Evolutionary conservation across 1,284 basidiomycete species (phyloP).

Genomic region (Nidula niveotomentosa): DNA sequence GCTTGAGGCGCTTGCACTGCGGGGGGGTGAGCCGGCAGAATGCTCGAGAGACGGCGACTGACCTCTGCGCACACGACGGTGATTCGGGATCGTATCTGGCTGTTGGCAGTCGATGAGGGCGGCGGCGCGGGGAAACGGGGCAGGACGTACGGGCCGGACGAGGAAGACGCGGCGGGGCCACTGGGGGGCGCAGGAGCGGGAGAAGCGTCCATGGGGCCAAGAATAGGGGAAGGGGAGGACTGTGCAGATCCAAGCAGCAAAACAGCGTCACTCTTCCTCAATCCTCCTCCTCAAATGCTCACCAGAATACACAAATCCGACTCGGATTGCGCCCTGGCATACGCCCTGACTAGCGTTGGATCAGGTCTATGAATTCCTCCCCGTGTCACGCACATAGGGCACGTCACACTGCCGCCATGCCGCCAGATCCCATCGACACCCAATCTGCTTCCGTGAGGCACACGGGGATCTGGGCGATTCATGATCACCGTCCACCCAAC

Average conservation of each 20-base stretch:
- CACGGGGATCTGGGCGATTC: background rate
- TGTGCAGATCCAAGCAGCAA: background rate
- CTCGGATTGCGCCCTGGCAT: background rate
- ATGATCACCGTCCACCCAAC: too few species aligned
- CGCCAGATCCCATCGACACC: background rate
- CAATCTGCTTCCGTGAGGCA: background rate
- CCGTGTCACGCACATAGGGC: background rate
- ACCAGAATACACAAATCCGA: background rate
- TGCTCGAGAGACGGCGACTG: constrained; percentile 16
- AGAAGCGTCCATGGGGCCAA: constrained; percentile 1
- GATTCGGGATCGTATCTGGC: constrained; percentile 75
- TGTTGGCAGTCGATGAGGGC: constrained; percentile 22
- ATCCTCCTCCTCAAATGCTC: background rate
- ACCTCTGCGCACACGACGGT: constrained; percentile 84
- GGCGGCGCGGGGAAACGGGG: background rate
- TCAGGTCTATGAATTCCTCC: background rate
- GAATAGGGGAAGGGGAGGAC: background rate
- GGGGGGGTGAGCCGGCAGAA: constrained; percentile 10
- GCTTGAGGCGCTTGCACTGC: constrained; percentile 80
- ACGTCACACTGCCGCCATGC: background rate
- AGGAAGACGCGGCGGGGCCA: constrained; percentile 1
- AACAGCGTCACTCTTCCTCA: background rate
- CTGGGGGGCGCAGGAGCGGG: background rate
- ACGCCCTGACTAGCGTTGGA: background rate
- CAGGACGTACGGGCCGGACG: constrained; percentile 24